Base-by-base conservation (phyloP, 305 asterid genomes). In the Fraxinus greggii region DNA sequence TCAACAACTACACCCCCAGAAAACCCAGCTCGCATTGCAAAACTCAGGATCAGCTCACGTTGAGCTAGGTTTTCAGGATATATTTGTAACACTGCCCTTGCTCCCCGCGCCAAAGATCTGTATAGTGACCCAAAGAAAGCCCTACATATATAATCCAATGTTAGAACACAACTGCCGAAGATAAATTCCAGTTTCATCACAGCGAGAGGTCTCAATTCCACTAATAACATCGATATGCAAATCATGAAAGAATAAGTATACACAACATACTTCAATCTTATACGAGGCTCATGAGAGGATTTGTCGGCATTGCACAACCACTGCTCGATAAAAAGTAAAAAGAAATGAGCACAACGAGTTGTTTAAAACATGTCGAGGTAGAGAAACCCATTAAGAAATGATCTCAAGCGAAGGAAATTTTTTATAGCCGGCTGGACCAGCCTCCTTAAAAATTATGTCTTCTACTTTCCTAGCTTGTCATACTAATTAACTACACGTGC, bases 271-370 rank as follows among this genome's bases (percentile, higher is more conserved):
- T 90, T 95, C 88, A 95, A 88, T 90, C 99, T 89, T 81, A 90
- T 78, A 70, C 97, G 93, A 75, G 99, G 99, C 84, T 95, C 97
- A 78, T 95, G 99, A 79, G 89, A 92, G 51, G 98, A 94, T 88
- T 87, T 94, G 91, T 95, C 99, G 40, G 99, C 99, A 87, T 95
- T 95, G 94, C 99, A 95, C 77, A 94, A 78, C 98, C 99, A 94
- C 99, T 95, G 90, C 67, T 82, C 69, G 19, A 75, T 78, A 76
- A 89, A 81, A 79, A 67, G 83, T 59, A 38, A 75, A 82, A 54
- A 42, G 36, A 65, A 83, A 79, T 82, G 15, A 88, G 88, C 24
- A 85, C 56, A 61, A 23, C 0, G 32, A 63, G 72, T 65, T 65
- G 17, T 65, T 65, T 9, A 65, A 8, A 65, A 24, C 31, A 9